Base-by-base conservation (phyloP, 306 rosid species). In the Malus fusca region DNA sequence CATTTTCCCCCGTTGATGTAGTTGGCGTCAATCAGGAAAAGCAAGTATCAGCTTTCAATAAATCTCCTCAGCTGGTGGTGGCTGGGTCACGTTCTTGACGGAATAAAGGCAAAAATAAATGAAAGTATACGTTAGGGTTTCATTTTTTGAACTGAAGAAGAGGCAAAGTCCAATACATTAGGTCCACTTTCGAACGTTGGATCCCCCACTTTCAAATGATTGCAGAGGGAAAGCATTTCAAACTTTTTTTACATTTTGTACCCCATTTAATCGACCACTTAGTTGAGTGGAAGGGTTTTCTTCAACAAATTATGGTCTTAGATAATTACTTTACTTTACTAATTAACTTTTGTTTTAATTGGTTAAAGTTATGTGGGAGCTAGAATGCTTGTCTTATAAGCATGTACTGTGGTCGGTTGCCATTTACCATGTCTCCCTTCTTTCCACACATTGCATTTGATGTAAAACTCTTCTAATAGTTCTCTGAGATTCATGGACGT, bases 161-260 rank as follows among this genome's bases (percentile, higher is more conserved):
- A 52, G 81, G 82, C 83, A 80, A 75, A 79, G 78, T 72, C 58
- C 73, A 80, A 83, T 60, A 40, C 62, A 68, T 65, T 46, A 58
- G 72, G 83, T 18, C 60, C 56, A 63, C 78, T 55, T 60, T 11
- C 67, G 80, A 89, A 91, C 92, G 97, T 93, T 93, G 97, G 98
- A 91, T 91, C 87, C 96, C 88, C 43, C 82, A 80, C 80, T 73
- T 82, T 88, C 58, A 72, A 89, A 93, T 93, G 76, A 91, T 89
- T 83, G 83, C 70, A 63, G 69, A 37, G 70, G 71, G 59, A 80
- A 85, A 40, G 70, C 90, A 80, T 87, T 87, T 78, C 62, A 48
- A 78, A 68, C 63, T 35, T 46, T 80, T 31, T 81, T 78, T 79
- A 76, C 92, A 82, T 60, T 82, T 51, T 87, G 91, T 86, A 63